Conservation (phyloP, 1,284 basidiomycete species). For the Ganoderma lingzhi region DNA sequence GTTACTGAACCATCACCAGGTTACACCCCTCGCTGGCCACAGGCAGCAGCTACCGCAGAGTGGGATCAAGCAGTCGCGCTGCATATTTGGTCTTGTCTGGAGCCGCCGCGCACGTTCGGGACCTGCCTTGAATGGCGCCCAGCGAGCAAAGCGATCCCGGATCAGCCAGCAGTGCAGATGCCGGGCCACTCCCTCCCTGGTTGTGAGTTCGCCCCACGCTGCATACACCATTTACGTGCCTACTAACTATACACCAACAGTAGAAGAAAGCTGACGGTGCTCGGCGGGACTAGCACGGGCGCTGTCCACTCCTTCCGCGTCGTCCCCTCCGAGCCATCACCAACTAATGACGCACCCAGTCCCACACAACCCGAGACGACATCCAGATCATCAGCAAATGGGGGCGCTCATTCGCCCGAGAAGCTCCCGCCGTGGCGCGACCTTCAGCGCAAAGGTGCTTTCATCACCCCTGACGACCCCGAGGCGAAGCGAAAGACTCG, state of each 20-base stretch:
- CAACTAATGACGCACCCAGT: not conserved
- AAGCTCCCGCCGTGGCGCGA: conserved; percentile 2
- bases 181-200: not conserved
- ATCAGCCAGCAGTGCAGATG: conserved; percentile 3
- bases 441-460: not conserved
- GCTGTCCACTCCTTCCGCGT: not conserved
- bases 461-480: not conserved
- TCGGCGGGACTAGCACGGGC: not conserved
- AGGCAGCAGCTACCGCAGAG: not conserved
- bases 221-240: not conserved
- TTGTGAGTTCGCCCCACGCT: not conserved
- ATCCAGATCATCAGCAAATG: not conserved
- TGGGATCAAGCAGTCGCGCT: not conserved
- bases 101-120: conserved; percentile 2
- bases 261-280: conserved; percentile 1
- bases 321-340: not conserved
- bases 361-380: not conserved
- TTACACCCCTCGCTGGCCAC: not conserved
- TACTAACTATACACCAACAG: not conserved
- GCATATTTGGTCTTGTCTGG: not conserved
- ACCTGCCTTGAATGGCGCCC: conserved; percentile 3
- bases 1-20: not conserved
- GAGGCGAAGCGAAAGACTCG: not conserved
- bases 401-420: not conserved
- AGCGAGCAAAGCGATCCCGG: conserved; percentile 3